Evolutionary conservation across 371 early-diverging fungal genomes (phyloP).

Genomic region (Rhizopus delemar): DNA sequence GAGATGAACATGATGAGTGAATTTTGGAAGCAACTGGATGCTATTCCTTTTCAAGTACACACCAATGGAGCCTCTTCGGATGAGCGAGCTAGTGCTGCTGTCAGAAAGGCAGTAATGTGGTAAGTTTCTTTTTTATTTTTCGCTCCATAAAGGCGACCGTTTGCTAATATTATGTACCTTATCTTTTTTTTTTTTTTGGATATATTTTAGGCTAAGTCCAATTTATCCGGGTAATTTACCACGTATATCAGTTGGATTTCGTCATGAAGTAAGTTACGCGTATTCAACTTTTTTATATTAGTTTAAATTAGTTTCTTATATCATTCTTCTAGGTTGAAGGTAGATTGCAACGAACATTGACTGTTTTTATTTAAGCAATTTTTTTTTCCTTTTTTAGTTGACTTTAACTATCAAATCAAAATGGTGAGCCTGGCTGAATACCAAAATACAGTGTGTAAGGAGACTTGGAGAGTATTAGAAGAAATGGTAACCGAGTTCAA

Average conservation of each 20-base stretch:
- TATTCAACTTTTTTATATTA: too few species aligned
- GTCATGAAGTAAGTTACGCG: constrained; percentile 61
- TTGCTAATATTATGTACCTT: too few species aligned
- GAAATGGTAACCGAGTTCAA: constrained; percentile 52
- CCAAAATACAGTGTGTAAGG: constrained; percentile 53
- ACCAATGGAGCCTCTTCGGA: constrained; percentile 62
- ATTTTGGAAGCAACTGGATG: constrained; percentile 79
- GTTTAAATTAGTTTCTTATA: background rate
- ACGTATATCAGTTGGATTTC: constrained; percentile 65
- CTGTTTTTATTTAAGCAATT: background rate
- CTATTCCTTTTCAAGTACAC: constrained; percentile 65
- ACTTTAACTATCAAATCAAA: constrained; percentile 65
- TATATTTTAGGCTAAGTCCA: constrained; percentile 53
- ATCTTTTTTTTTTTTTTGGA: too few species aligned
- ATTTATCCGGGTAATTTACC: constrained; percentile 74
- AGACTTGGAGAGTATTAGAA: constrained; percentile 62
- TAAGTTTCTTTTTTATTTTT: constrained; percentile 13
- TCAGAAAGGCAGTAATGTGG: constrained; percentile 71
- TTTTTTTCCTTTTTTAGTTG: constrained; percentile 44
- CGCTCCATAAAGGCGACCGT: too few species aligned
- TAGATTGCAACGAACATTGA: constrained; percentile 6
- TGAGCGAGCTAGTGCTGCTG: constrained; percentile 77
- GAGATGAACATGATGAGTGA: constrained; percentile 49
- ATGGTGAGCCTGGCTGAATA: constrained; percentile 64
- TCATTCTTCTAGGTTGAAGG: constrained; percentile 43